Percentiles rank a stretch among this genome's conserved stretches.
These are phyloP conservation scores for Marasmius oreades DNA, from an alignment of 1,284 basidiomycete species.

Conservation along the genomic window DNA sequence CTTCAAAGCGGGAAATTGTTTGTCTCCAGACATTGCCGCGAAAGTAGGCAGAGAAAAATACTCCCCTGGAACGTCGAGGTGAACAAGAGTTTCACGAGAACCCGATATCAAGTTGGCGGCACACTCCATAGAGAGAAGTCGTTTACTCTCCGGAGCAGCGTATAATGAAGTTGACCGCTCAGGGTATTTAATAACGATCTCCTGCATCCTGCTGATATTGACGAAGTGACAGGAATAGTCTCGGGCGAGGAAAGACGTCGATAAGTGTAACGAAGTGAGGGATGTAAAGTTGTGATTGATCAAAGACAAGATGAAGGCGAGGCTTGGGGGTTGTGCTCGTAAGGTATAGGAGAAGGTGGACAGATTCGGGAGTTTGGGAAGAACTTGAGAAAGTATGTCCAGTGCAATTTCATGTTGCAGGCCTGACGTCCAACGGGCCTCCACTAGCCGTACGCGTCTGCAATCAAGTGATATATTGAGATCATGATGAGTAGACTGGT, in stretches of 20 bases:
- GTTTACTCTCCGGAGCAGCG: conserved; percentile 7
- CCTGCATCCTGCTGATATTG: conserved; percentile 1
- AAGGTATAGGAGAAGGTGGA: conserved; percentile 4
- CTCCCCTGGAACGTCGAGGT: conserved; percentile 11
- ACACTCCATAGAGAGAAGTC: conserved; percentile 5
- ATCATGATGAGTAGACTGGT: neutral
- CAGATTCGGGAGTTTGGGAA: conserved; percentile 5
- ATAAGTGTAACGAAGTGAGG: conserved; percentile 4
- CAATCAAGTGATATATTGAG: neutral
- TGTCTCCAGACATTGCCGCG: neutral
- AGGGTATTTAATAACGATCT: conserved; percentile 7
- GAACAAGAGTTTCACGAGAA: conserved; percentile 4
- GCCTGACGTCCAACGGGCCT: neutral
- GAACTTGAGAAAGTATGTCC: conserved; percentile 2
- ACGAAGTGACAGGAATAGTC: neutral
- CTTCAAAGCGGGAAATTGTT: conserved; percentile 1
- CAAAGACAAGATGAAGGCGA: neutral
- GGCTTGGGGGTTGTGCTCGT: conserved; percentile 1
- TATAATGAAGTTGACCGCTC: conserved; percentile 5
- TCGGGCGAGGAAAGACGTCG: conserved; percentile 8
- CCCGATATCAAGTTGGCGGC: conserved; percentile 8
- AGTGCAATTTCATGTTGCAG: neutral
- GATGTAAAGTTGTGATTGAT: neutral
- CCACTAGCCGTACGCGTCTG: neutral
- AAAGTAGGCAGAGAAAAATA: conserved; percentile 8